phyloP scores from a whole-genome alignment of 805 yeast species.

The Saturnispora ahearnii region DNA sequence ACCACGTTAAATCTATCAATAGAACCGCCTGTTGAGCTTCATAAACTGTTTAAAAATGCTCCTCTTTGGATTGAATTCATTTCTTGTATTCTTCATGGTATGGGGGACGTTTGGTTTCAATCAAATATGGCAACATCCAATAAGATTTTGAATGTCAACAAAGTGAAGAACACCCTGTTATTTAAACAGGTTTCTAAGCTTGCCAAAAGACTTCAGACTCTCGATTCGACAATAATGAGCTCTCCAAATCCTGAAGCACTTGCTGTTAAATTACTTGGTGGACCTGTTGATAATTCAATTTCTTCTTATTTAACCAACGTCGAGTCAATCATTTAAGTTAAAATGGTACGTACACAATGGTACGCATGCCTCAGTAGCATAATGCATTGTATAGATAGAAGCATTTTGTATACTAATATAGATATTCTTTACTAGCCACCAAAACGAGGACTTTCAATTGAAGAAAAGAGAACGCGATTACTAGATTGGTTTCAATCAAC shows the following conservation, averaged over 20 bases:
- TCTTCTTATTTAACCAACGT: not conserved
- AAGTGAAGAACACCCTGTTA: conserved; percentile 11
- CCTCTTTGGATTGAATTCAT: conserved; percentile 14
- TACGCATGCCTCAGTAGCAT: not conserved
- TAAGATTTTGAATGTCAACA: conserved; percentile 16
- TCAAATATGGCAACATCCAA: conserved; percentile 13
- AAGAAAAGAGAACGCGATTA: conserved; percentile 32
- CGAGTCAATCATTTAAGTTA: not conserved
- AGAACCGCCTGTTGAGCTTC: conserved; percentile 12
- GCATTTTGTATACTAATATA: conserved; percentile 5
- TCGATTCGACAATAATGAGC: conserved; percentile 3
- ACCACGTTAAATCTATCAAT: conserved; percentile 15
- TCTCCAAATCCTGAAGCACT: conserved; percentile 3
- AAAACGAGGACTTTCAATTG: conserved; percentile 25
- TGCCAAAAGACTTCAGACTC: conserved; percentile 5
- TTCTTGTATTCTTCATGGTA: conserved; percentile 18
- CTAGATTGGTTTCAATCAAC: conserved; percentile 32
- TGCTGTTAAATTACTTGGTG: conserved; percentile 12
- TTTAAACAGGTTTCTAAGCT: conserved; percentile 7
- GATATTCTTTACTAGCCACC: conserved; percentile 12
- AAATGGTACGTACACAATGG: not conserved
- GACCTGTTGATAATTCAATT: conserved; percentile 10
- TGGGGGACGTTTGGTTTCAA: conserved; percentile 13
- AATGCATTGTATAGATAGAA: not conserved
- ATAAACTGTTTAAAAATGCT: conserved; percentile 12